Evolutionary conservation across 2,329 filamentous ascomycete genomes (phyloP), one percentile per base, ranked within the genome.

Genomic region (Atkinsonella texensis): DNA sequence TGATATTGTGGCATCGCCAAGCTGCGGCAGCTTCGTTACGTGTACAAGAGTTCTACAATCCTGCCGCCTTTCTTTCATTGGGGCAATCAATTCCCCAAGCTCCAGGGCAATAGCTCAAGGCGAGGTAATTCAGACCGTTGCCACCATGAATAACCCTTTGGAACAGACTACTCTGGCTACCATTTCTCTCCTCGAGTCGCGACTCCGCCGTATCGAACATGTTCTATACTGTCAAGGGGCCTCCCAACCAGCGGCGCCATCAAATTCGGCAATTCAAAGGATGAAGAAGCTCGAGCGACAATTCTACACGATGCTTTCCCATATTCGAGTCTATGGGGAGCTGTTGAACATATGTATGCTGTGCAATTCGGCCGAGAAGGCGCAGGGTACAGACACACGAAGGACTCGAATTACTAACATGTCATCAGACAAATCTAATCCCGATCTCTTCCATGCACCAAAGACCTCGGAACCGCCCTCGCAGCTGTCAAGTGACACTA

Each of bases 171-270:
- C 76, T 1, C 66, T 80, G 9, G 69, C 73, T 35, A 81, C 79
- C 1, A 71, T 83, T 54, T 71, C 70, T 42, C 69, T 81, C 28
- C 71, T 83, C 38, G 78, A 81, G 60, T 69, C 74, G 48, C 79
- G 80, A n/a, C 71, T 83, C 11, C 65, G 74, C 15, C 77, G 79
- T 45, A 68, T 83, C 53, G 80, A 83, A 58, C 77, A 81, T 57
- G 63, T 81, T 2, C 70, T 83, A 44, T 74, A 77, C 58, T 79
- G 79, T 28, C 66, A 71, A 3, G 51, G 66, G 2, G 57, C 63
- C 2, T 61, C 68, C 2, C 57, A 64, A 1, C 58, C 64, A 0
- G 56, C 60, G 5, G 56, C 63, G 2, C 65, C 71, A 13, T 58
- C 71, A 20, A 64, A 64, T 15, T 69, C 77, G 0, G 71, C 74